phyloP scores from a whole-genome alignment of 1,139 yeast genomes.

The Yamadazyma epiphylla region DNA sequence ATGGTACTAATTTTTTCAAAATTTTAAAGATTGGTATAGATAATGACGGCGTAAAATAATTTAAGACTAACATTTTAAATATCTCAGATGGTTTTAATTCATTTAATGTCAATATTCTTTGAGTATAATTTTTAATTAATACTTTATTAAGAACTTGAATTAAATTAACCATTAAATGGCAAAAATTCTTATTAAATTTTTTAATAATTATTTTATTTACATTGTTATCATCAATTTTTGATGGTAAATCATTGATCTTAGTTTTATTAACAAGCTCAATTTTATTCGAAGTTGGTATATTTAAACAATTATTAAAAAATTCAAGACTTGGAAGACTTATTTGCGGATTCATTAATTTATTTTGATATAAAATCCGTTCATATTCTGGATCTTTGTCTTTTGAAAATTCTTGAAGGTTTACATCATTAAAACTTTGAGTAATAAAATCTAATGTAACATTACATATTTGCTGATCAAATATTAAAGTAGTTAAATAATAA shows the following conservation, averaged over 20 bases:
- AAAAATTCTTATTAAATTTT: conserved; percentile 39
- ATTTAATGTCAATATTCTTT: conserved; percentile 50
- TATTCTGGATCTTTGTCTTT: conserved; percentile 29
- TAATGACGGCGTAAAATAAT: conserved; percentile 58
- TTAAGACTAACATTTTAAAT: conserved; percentile 39
- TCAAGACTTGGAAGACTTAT: conserved; percentile 35
- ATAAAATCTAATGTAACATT: conserved; percentile 38
- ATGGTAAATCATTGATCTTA: conserved; percentile 21
- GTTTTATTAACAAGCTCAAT: conserved; percentile 29
- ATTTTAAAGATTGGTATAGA: conserved; percentile 69
- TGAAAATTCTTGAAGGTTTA: conserved; percentile 23
- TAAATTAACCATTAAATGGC: conserved; percentile 43
- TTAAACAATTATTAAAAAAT: conserved; percentile 43
- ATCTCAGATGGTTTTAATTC: conserved; percentile 55
- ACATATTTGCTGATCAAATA: conserved; percentile 71
- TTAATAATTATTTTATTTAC: conserved; percentile 26
- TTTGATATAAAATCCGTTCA: conserved; percentile 32
- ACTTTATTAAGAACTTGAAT: conserved; percentile 42
- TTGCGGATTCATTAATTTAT: conserved; percentile 45
- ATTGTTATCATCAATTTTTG: conserved; percentile 23
- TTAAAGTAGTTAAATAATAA: conserved; percentile 66
- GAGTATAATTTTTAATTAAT: conserved; percentile 45
- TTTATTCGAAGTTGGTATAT: conserved; percentile 9
- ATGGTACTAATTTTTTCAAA: conserved; percentile 79
- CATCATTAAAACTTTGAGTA: conserved; percentile 35